Percentiles rank a stretch among this genome's conserved stretches.
phyloP scores from a whole-genome alignment of 2,329 filamentous ascomycete species.

The Aspergillus pseudoterreus region DNA sequence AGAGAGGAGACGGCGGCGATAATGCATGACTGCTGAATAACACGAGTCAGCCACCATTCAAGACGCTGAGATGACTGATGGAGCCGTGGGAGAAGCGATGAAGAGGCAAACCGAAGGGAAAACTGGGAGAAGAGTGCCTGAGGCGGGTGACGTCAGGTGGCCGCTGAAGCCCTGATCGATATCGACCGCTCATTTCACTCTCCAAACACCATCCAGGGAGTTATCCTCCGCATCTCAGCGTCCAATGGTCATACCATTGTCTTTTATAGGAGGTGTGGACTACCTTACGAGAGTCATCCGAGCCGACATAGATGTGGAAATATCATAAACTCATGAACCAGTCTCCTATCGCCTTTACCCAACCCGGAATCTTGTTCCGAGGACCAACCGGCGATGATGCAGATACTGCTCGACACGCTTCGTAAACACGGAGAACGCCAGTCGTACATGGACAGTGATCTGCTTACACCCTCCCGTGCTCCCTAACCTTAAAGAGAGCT shows the following conservation, averaged over 20 bases:
- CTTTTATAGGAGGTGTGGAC: background rate
- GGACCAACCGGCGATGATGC: background rate
- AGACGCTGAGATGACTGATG: background rate
- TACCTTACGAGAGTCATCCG: background rate
- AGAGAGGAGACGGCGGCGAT: too few species aligned
- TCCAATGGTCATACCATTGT: background rate
- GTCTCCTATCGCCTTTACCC: background rate
- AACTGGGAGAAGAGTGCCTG: background rate
- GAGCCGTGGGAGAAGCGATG: background rate
- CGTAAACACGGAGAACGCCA: background rate
- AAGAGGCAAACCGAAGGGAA: background rate
- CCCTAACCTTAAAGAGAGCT: too few species aligned
- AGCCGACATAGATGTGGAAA: background rate
- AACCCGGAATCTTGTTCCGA: background rate
- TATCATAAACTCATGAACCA: background rate
- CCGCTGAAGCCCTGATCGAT: background rate
- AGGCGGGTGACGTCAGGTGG: slow-evolving; percentile 5
- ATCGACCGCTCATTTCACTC: background rate
- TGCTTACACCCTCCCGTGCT: too few species aligned
- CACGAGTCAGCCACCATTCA: too few species aligned
- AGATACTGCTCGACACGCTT: background rate
- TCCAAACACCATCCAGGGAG: background rate
- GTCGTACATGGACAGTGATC: background rate
- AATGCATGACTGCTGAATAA: too few species aligned
- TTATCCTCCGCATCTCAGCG: background rate